Evolutionary conservation across 1,284 basidiomycete species (phyloP), one percentile per base, ranked within the genome.

Genomic region (Ganoderma sinense): DNA sequence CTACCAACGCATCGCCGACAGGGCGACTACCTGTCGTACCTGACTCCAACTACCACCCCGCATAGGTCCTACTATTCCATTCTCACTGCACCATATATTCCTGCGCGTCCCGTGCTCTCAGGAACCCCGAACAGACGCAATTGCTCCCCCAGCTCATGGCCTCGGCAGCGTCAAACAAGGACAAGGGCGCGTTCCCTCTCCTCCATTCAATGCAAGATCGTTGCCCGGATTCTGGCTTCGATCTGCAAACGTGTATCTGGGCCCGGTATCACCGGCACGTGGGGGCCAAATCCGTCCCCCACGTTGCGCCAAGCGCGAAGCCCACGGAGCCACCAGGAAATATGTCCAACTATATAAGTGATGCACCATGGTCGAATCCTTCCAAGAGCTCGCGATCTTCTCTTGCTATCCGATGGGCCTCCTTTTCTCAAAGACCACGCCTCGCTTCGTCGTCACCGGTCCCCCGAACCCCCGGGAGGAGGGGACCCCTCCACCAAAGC

Each of bases 331-430:
- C 16, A 14, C 36, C 36, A 48, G 45, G 7, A 26, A 26, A 14
- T 26, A 23, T 11, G 20, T 51, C 23, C 23, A 26, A 56, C 29
- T 56, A 56, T 33, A 56, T 56, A 56, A 26, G 1, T 16, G 1
- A 56, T 20, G 14, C 53, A 56, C 26, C 26, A 18, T 5, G 7
- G 10, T 7, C 4, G 53, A 33, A 2, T 13, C 11, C 29, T 26
- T 14, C 13, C 11, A 31, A 56, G 1, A 7, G 18, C 53, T 56
- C 29, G 16, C 26, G 31, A 13, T 64, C 48, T 65, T 51, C 65
- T 51, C 69, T 71, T 66, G 70, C 14, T 36, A 55, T 48, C 70
- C 67, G 29, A 53, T 60, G 64, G 65, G 75, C 40, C 71, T 78
- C 68, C 10, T 56, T 31, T 56, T 8, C 18, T 56, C 53, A 29